Percentiles rank a stretch among this genome's conserved stretches.
phyloP scores from a whole-genome alignment of 139 green algal species.

The Protoeuglena noctilucae region DNA sequence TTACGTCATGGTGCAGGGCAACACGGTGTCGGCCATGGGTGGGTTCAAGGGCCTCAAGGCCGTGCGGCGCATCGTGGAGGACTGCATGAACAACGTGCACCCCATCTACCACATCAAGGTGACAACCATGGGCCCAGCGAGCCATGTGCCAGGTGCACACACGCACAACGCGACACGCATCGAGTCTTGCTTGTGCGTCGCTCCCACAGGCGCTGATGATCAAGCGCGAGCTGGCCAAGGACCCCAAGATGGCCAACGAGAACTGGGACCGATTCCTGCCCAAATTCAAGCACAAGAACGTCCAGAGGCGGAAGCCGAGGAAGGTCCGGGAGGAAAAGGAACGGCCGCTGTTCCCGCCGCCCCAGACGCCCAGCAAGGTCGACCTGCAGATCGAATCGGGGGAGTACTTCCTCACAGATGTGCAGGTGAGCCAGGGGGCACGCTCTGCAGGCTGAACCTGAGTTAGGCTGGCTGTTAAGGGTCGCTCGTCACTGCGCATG shows the following conservation, averaged over 20 bases:
- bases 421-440: slow-evolving; percentile 45
- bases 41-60: slow-evolving; percentile 82
- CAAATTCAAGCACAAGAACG: slow-evolving; percentile 99
- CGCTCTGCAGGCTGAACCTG: no score
- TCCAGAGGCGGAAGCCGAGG: slow-evolving; percentile 67
- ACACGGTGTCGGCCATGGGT: slow-evolving; percentile 93
- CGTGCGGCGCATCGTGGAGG: slow-evolving; percentile 83
- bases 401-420: slow-evolving; percentile 89
- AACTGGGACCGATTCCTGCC: slow-evolving; percentile 97
- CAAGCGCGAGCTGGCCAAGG: slow-evolving; percentile 92
- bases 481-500: no score
- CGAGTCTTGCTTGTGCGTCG: neutral
- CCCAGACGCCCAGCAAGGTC: slow-evolving; percentile 71
- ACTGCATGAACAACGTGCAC: slow-evolving; percentile 95
- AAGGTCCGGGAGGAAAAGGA: slow-evolving; percentile 55
- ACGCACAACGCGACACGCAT: neutral
- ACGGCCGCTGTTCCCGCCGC: slow-evolving; percentile 94
- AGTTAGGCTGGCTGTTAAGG: no score
- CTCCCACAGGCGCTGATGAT: slow-evolving; percentile 86
- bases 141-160: neutral
- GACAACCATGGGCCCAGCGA: slow-evolving; percentile 10
- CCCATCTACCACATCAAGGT: slow-evolving; percentile 99
- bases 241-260: slow-evolving; percentile 64
- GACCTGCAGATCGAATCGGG: slow-evolving; percentile 42
- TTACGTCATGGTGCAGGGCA: slow-evolving; percentile 91